phyloP scores from a whole-genome alignment of 495 filamentous ascomycete genomes.

The Aspergillus nanangensis region DNA sequence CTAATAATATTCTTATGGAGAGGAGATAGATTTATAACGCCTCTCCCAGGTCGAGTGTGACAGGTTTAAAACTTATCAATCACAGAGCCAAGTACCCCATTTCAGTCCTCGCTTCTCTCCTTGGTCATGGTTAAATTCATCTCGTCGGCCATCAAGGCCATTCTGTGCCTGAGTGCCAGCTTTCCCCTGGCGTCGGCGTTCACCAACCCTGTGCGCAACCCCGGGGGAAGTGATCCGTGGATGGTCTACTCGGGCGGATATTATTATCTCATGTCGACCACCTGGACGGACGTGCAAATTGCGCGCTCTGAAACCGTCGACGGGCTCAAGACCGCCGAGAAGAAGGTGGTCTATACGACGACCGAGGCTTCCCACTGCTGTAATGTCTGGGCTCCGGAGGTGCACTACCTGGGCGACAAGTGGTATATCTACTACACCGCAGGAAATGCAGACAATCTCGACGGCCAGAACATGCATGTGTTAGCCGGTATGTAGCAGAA shows the following conservation, averaged over 20 bases:
- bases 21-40: too few species aligned
- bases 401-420: slow-evolving; percentile 40
- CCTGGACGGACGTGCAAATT: slow-evolving; percentile 47
- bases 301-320: slow-evolving; percentile 44
- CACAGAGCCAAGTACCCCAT: not conserved
- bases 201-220: slow-evolving; percentile 29
- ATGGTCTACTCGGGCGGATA: slow-evolving; percentile 45
- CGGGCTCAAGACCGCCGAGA: slow-evolving; percentile 40
- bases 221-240: slow-evolving; percentile 36
- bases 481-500: slow-evolving; percentile 7
- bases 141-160: not conserved
- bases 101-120: not conserved
- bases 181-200: slow-evolving; percentile 37
- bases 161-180: slow-evolving; percentile 37
- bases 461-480: slow-evolving; percentile 11
- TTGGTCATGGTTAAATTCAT: not conserved
- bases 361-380: slow-evolving; percentile 33
- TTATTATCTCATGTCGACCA: slow-evolving; percentile 49
- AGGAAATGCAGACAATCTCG: slow-evolving; percentile 9
- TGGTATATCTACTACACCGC: slow-evolving; percentile 17
- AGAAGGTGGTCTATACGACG: slow-evolving; percentile 43
- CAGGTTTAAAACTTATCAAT: too few species aligned
- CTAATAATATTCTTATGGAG: too few species aligned
- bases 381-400: slow-evolving; percentile 55
- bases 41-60: too few species aligned